Base-by-base conservation (phyloP, 2,329 filamentous ascomycete species). In the Aspergillus nomiae region DNA sequence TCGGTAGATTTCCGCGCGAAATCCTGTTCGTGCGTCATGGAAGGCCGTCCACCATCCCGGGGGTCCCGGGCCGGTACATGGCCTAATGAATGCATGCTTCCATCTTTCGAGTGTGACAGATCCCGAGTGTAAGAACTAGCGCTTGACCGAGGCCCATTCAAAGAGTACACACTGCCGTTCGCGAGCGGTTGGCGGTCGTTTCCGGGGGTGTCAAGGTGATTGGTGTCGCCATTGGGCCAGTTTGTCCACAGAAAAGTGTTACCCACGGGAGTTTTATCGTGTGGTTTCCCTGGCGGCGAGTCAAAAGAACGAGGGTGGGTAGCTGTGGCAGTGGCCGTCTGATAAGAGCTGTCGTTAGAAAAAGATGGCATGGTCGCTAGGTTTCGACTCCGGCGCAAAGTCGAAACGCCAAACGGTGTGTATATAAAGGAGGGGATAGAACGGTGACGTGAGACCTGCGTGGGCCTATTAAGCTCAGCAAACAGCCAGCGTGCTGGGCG, bases 81-180 rank as follows among this genome's bases (percentile, higher is more conserved):
- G 38, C 71, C 73, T 64, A 80, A 58, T n/a, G 79, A 80, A 64
- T 90, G 86, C 21, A 83, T 80, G 65, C 81, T 83, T 45, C 75
- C 77, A 64, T 81, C 74, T 67, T 78, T 78, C 58, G 78, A 75
- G 62, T 74, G 74, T 38, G 73, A 74, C 67, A 71, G 75, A 24
- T 81, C 80, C 73, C 77, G 71, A 50, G 77, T 77, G 64, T 80
- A 79, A 56, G 79, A 80, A 60, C 77, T 77, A 63, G 76, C 73
- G 63, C 76, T 80, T 62, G 82, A 80, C 69, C 81, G 82, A 67
- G 84, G 86, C 73, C 89, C 88, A 69, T 85, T 83, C 72, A 87
- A 72, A 43, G 86, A 84, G 76, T 82, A 86, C 79, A 89, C 85
- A 77, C 84, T 89, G 72, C 86, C 84, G 76, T 81, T 78, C 56